Base-by-base conservation (phyloP, 1,284 basidiomycete genomes). In the Ustilago cynodontis region DNA sequence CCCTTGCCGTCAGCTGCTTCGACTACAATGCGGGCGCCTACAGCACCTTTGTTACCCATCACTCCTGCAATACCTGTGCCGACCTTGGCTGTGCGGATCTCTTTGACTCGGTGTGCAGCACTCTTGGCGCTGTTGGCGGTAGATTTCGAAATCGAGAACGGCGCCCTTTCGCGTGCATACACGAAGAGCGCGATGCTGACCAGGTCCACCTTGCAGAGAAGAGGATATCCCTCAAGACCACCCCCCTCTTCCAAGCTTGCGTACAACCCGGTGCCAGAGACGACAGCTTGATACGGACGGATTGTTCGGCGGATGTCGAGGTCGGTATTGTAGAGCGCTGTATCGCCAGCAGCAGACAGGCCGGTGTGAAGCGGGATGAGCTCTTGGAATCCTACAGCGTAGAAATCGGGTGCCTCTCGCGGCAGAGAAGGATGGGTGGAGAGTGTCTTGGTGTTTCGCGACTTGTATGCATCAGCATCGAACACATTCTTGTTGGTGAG, bases 41-140 rank as follows among this genome's bases (percentile, higher is more conserved):
- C 94, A 0, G 93, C 95, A 28, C 94, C 94, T 87, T 99, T 99
- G 88, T 98, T 98, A 13, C 94, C 94, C 93, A 98, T 93, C 74
- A 87, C 24, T 3, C 80, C 77, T 3, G 75, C 81, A 4, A 86
- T 43, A 18, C 87, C 87, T 6, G 82, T 84, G 2, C 83, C 86
- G 2, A 82, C 86, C 5, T 68, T 81, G 7, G 81, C 72, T 11
- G 81, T 76, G 26, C 83, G 65, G 49, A 85, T 76, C 65, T 86
- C 84, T 59, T 71, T 81, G 64, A 85, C 77, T 24, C 82, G 78
- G 49, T 69, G 52, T 6, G 78, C 81, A 16, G 69, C 77, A 28
- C 92, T 92, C 93, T 62, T 89, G 87, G 24, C 92, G 92, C 80
- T 93, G 89, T 20, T 93, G 90, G 80, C 92, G 90, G 88, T 88